Percentiles rank a stretch among this genome's conserved stretches.
Evolutionary conservation across 2,329 filamentous ascomycete species (phyloP).

Genomic region (Dactylellina leptospora): DNA sequence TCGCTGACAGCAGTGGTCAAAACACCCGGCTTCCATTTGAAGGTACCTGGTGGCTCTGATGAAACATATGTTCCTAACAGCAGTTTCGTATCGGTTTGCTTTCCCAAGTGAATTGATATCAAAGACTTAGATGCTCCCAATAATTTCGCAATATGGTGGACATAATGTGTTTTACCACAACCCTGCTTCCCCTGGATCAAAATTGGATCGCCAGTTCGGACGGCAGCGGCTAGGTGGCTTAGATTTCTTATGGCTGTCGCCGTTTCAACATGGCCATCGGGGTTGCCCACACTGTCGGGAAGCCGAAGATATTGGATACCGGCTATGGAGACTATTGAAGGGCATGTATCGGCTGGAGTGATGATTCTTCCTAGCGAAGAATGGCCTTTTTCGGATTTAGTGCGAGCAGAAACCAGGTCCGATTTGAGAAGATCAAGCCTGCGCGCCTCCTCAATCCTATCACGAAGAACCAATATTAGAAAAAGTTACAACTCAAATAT

Average conservation of each 20-base stretch:
- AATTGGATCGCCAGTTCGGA: conserved; percentile 76
- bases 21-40: conserved; percentile 90
- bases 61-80: conserved; percentile 94
- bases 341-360: conserved; percentile 27
- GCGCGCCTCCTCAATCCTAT: conserved; percentile 39
- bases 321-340: conserved; percentile 24
- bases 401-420: conserved; percentile 1
- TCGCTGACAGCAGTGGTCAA: conserved; percentile 92
- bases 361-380: conserved; percentile 15
- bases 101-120: conserved; percentile 94
- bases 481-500: not conserved
- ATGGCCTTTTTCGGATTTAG: not conserved
- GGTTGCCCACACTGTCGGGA: conserved; percentile 69
- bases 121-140: conserved; percentile 82
- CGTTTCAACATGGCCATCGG: conserved; percentile 71
- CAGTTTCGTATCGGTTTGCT: conserved; percentile 97
- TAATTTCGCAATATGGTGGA: conserved; percentile 81
- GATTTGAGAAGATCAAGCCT: conserved; percentile 34
- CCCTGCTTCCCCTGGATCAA: conserved; percentile 84
- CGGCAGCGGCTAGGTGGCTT: conserved; percentile 71
- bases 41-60: conserved; percentile 80
- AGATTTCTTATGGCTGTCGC: conserved; percentile 77
- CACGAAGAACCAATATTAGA: not conserved
- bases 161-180: conserved; percentile 86
- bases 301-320: conserved; percentile 35